Conservation (phyloP, 192 early-diverging fungal species). For the Backusella tarrabulga region DNA sequence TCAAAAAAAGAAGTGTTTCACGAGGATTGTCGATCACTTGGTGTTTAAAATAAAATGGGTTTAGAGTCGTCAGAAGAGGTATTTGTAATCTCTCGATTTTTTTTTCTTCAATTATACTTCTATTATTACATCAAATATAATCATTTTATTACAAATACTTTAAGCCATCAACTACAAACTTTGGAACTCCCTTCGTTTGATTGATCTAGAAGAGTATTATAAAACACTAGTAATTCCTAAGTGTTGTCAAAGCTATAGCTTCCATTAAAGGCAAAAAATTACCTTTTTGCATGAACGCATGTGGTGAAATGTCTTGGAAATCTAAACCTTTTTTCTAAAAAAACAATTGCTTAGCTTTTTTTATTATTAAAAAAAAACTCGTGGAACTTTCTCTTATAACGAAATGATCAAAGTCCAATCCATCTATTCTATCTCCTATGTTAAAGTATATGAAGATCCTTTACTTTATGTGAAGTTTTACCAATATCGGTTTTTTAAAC, state of each 20-base stretch:
- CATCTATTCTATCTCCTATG: not conserved
- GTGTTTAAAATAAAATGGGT: not conserved
- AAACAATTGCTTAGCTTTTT: constrained; percentile 1
- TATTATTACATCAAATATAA: not conserved
- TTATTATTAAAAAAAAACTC: not conserved
- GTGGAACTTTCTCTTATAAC: not conserved
- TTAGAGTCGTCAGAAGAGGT: not conserved
- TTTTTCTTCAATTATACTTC: not conserved
- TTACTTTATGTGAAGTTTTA: not conserved
- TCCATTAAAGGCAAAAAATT: constrained; percentile 1
- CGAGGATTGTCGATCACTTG: not conserved
- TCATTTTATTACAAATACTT: not conserved
- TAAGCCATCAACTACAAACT: not conserved
- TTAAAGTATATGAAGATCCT: not conserved
- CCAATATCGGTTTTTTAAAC: not conserved
- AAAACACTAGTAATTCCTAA: not conserved
- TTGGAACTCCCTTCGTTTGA: not conserved
- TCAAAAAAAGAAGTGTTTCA: not conserved
- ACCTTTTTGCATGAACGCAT: constrained; percentile 3
- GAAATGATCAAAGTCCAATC: not conserved
- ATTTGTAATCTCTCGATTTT: not conserved
- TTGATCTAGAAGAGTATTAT: not conserved
- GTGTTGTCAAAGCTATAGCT: not conserved
- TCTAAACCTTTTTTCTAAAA: not conserved
- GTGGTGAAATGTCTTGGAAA: constrained; percentile 2